Base-by-base conservation (phyloP, 768 basidiomycete genomes). In the Mycena vitilis region DNA sequence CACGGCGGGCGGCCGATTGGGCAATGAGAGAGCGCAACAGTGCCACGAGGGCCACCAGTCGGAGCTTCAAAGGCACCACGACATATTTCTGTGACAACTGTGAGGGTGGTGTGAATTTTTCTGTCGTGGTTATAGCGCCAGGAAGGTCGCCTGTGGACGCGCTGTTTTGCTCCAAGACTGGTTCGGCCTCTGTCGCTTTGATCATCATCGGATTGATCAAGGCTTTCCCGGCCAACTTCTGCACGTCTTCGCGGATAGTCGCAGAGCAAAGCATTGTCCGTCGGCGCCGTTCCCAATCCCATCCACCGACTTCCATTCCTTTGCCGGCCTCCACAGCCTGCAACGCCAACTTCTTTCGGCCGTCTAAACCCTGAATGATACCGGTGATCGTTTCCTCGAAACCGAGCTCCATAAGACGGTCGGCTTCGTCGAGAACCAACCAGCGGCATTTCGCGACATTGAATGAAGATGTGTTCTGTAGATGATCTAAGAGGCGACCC, bases 341-440 rank as follows among this genome's bases (percentile, higher is more conserved):
- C 74, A 82, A 73, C 6, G 94, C 95, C 9, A 96, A 83, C 70
- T 89, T 90, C 58, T 88, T 80, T 59, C 95, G 87, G 0, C 95
- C 95, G 66, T 98, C 95, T 23, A 99, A 78, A 12, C 92, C 91
- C 74, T 91, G 88, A 42, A 99, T 81, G 70, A 99, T 98, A 1
- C 95, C 95, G 63, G 87, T 88, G 74, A 99, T 93, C 0, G 95
- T 95, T 75, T 99, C 96, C 78, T 98, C 96, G 70, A 99, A 99
- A 0, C 98, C 98, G 49, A 99, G 88, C 71, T 99, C 96, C 96
- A 99, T 99, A 58, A 99, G 82, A 48, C 96, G 86, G 80, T 99
- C 98, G 8, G 97, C 96, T 82, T 99, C 98, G 76, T 99, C 98
- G 30, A 99, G 88, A 11, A 99, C 91, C 37, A 99, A 85, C 95